phyloP scores from a whole-genome alignment of 331 rosid genomes.

The Saraca asoca region DNA sequence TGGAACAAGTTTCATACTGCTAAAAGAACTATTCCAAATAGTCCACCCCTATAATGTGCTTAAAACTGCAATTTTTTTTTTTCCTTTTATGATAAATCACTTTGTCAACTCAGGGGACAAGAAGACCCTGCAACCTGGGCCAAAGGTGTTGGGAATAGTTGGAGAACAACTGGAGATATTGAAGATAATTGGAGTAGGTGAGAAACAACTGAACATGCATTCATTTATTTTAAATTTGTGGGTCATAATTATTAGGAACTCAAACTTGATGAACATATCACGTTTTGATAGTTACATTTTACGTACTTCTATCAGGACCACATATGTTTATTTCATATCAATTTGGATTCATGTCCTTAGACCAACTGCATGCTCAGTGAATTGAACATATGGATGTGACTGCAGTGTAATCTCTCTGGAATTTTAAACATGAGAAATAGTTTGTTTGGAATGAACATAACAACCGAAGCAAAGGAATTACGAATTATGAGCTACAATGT shows the following conservation, averaged over 20 bases:
- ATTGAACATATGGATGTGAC: too few relatives aligned
- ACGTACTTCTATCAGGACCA: too few relatives aligned
- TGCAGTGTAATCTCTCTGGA: too few relatives aligned
- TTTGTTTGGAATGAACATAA: constrained; percentile 1
- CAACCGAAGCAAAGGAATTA: too few relatives aligned
- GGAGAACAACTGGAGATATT: constrained; percentile 86
- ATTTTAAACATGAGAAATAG: constrained; percentile 2
- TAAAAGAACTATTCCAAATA: constrained; percentile 9
- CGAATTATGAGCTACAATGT: too few relatives aligned
- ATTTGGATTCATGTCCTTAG: too few relatives aligned
- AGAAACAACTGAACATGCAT: neutral
- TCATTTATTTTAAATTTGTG: too few relatives aligned
- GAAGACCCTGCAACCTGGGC: constrained; percentile 80
- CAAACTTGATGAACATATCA: too few relatives aligned
- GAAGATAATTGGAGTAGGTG: constrained; percentile 70
- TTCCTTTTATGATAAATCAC: neutral
- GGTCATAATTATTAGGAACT: too few relatives aligned
- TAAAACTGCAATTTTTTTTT: neutral
- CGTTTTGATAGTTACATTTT: too few relatives aligned
- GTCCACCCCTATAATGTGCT: neutral
- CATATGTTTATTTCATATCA: too few relatives aligned
- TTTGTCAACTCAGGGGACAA: constrained; percentile 58
- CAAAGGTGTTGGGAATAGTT: constrained; percentile 62
- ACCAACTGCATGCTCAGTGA: too few relatives aligned
- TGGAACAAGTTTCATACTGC: neutral